Conservation (phyloP, 2,329 filamentous ascomycete species). For the Monosporascus sp. region DNA sequence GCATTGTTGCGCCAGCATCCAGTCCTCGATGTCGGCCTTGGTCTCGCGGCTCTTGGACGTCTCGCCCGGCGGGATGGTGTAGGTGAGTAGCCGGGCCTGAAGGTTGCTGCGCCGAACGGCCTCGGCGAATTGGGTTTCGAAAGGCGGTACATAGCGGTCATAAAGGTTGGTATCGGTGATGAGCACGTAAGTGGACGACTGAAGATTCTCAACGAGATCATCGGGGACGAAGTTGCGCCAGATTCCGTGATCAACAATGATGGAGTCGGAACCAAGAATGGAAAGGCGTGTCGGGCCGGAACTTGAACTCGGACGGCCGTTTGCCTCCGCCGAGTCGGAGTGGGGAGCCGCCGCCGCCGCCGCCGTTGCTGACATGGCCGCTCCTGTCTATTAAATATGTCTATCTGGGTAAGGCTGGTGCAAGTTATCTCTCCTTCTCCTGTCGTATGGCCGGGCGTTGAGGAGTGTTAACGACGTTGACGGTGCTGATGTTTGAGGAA, state of each 20-base stretch:
- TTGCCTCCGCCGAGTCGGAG: neutral
- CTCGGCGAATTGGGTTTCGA: conserved; percentile 60
- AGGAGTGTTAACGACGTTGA: no score
- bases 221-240: conserved; percentile 77
- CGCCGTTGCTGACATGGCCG: neutral
- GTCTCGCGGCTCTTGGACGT: conserved; percentile 89
- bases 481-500: no score
- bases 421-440: no score
- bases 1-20: conserved; percentile 89
- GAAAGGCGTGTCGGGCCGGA: conserved; percentile 55
- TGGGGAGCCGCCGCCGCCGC: neutral
- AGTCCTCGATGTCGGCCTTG: conserved; percentile 94
- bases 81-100: conserved; percentile 69
- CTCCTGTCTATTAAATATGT: neutral
- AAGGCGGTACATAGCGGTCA: conserved; percentile 72
- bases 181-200: conserved; percentile 88
- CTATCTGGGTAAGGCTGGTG: neutral
- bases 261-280: conserved; percentile 84
- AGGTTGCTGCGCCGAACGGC: conserved; percentile 34
- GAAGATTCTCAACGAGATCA: conserved; percentile 72
- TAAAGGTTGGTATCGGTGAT: conserved; percentile 94
- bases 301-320: neutral
- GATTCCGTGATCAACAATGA: conserved; percentile 85
- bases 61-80: conserved; percentile 85
- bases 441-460: no score